Percentiles rank a stretch among this genome's conserved stretches.
These are phyloP conservation scores for Plenodomus biglobosus DNA, from an alignment of 2,329 filamentous ascomycete species.

Conservation along the genomic window DNA sequence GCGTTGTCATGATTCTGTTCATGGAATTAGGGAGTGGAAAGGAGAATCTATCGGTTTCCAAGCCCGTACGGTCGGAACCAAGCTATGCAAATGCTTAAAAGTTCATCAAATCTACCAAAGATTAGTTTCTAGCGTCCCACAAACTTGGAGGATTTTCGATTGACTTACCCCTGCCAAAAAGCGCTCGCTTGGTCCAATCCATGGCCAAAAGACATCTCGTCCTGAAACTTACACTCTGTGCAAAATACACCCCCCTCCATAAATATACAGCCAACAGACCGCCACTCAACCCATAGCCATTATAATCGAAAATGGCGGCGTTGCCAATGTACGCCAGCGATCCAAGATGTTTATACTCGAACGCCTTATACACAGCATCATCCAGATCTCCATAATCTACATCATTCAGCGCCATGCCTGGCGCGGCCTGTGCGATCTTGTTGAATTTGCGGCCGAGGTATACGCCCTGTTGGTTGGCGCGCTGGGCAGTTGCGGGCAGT, in stretches of 20 bases:
- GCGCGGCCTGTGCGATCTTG: slow-evolving; percentile 76
- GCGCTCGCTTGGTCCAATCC: slow-evolving; percentile 96
- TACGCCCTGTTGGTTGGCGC: slow-evolving; percentile 91
- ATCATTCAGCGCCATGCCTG: slow-evolving; percentile 76
- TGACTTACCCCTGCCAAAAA: slow-evolving; percentile 88
- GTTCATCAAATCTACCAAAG: slow-evolving; percentile 22
- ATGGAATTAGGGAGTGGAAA: no score
- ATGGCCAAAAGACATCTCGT: slow-evolving; percentile 88
- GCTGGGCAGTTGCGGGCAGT: slow-evolving; percentile 90
- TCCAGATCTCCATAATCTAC: slow-evolving; percentile 88
- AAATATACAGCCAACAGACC: slow-evolving; percentile 92
- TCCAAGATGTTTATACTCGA: slow-evolving; percentile 90
- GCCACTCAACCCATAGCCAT: slow-evolving; percentile 75
- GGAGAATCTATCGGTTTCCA: no score
- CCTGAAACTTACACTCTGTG: slow-evolving; percentile 90
- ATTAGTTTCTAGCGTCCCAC: slow-evolving; percentile 1
- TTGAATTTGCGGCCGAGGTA: slow-evolving; percentile 95
- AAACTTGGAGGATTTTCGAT: no score
- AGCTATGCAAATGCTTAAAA: slow-evolving; percentile 11
- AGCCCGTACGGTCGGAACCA: background rate
- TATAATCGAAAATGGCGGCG: slow-evolving; percentile 89
- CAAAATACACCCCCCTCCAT: slow-evolving; percentile 96
- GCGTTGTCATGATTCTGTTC: no score
- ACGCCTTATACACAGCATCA: slow-evolving; percentile 88
- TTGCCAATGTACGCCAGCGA: slow-evolving; percentile 95